phyloP scores from a whole-genome alignment of 768 basidiomycete species.

The Russula lepida region DNA sequence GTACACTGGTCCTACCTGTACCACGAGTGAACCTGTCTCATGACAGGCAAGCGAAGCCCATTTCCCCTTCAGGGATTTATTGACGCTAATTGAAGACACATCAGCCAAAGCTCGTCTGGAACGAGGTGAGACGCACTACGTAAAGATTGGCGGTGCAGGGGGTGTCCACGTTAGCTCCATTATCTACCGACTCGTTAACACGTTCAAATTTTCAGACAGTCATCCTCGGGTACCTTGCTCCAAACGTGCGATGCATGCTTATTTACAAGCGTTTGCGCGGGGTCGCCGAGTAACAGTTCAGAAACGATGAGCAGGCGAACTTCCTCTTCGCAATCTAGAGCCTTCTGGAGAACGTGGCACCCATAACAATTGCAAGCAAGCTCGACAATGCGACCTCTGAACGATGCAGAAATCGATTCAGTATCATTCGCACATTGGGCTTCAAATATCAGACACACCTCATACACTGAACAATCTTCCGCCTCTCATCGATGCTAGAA shows the following conservation, averaged over 20 bases:
- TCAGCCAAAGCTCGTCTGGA: not conserved
- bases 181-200: conserved; percentile 39
- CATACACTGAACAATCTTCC: conserved; percentile 84
- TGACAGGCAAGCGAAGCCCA: conserved; percentile 88
- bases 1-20: conserved; percentile 46
- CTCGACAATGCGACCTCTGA: conserved; percentile 74
- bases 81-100: conserved; percentile 45
- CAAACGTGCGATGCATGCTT: conserved; percentile 90
- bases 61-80: conserved; percentile 79
- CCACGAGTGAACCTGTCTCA: conserved; percentile 83
- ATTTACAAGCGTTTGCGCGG: conserved; percentile 78
- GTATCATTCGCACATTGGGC: not conserved
- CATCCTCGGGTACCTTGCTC: conserved; percentile 55
- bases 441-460: conserved; percentile 36
- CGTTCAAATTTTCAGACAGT: conserved; percentile 9
- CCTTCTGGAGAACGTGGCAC: conserved; percentile 84
- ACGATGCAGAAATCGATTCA: not conserved
- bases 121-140: conserved; percentile 48
- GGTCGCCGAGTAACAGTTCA: conserved; percentile 76
- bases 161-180: conserved; percentile 87
- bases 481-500: conserved; percentile 60
- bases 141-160: conserved; percentile 82
- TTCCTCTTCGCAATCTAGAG: conserved; percentile 85
- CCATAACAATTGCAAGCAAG: conserved; percentile 86
- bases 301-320: conserved; percentile 75